phyloP scores from a whole-genome alignment of 1,284 basidiomycete species.

The Ustilago shanxiensis region DNA sequence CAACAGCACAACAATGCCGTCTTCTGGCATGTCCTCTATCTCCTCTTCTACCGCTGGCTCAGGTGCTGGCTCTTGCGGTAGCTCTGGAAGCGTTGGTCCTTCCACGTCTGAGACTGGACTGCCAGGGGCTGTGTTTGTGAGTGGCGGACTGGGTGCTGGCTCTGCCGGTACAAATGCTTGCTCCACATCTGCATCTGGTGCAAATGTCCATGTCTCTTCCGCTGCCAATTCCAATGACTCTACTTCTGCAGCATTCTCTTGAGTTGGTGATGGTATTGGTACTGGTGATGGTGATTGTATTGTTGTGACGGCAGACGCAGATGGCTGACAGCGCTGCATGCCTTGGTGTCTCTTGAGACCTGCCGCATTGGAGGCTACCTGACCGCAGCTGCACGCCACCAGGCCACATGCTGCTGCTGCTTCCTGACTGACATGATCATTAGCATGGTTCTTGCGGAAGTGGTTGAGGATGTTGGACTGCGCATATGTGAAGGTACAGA shows the following conservation, averaged over 20 bases:
- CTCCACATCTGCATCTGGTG: too few relatives aligned
- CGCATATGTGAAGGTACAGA: not conserved
- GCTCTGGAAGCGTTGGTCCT: not conserved
- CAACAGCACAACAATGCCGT: conserved; percentile 1
- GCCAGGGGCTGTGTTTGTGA: too few relatives aligned
- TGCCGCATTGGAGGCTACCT: conserved; percentile 3
- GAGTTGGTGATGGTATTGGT: not conserved
- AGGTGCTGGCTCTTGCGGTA: not conserved
- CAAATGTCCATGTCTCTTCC: too few relatives aligned
- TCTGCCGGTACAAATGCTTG: too few relatives aligned
- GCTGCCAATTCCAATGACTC: too few relatives aligned
- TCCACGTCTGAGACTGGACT: not conserved
- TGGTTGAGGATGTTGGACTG: conserved; percentile 17
- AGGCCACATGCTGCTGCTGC: conserved; percentile 4
- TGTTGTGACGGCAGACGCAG: not conserved
- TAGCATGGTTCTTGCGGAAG: conserved; percentile 8
- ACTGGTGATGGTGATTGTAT: not conserved
- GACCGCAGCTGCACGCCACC: not conserved
- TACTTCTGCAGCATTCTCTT: too few relatives aligned
- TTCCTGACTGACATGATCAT: conserved; percentile 6
- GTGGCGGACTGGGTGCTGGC: too few relatives aligned
- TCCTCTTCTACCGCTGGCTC: not conserved
- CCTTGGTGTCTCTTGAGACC: conserved; percentile 1
- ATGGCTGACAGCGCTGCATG: not conserved
- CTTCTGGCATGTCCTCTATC: not conserved